A percentile compares a stretch with the other conserved stretches of the same genome.
Conservation (phyloP, 2,329 filamentous ascomycete genomes). For the Colletotrichum sp. region DNA sequence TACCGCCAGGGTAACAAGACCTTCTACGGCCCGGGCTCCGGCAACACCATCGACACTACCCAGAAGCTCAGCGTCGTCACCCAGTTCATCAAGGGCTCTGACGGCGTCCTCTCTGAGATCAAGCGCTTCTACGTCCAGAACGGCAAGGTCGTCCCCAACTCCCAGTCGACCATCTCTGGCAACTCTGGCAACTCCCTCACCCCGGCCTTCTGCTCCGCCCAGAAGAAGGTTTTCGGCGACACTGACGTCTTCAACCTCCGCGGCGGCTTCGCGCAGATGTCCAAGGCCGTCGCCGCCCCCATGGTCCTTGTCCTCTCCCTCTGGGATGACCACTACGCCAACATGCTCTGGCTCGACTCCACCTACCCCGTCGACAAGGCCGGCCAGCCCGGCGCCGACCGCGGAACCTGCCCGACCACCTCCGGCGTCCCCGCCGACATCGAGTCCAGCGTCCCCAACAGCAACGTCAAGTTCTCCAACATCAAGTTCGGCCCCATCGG, state of each 20-base stretch:
- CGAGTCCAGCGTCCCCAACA: constrained; percentile 48
- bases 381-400: constrained; percentile 47
- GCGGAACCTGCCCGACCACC: constrained; percentile 58
- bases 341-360: constrained; percentile 71
- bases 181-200: constrained; percentile 56
- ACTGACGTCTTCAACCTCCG: constrained; percentile 55
- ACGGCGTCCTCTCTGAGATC: constrained; percentile 63
- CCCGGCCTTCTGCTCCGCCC: constrained; percentile 59
- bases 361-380: constrained; percentile 58
- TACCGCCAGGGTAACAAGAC: constrained; percentile 68
- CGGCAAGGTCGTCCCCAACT: constrained; percentile 63
- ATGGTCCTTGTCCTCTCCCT: constrained; percentile 57
- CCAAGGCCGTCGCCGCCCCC: constrained; percentile 41
- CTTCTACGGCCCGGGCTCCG: constrained; percentile 65
- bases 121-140: constrained; percentile 70
- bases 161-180: constrained; percentile 42
- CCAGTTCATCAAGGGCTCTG: constrained; percentile 58
- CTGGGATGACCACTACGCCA: constrained; percentile 60
- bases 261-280: constrained; percentile 65
- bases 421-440: constrained; percentile 58
- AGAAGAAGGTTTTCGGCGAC: constrained; percentile 64
- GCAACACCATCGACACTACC: constrained; percentile 63
- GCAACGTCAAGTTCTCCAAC: constrained; percentile 58
- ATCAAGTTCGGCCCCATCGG: constrained; percentile 63
- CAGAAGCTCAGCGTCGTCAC: constrained; percentile 70